phyloP scores from a whole-genome alignment of 495 filamentous ascomycete species.

The Annulohypoxylon maeteangense region DNA sequence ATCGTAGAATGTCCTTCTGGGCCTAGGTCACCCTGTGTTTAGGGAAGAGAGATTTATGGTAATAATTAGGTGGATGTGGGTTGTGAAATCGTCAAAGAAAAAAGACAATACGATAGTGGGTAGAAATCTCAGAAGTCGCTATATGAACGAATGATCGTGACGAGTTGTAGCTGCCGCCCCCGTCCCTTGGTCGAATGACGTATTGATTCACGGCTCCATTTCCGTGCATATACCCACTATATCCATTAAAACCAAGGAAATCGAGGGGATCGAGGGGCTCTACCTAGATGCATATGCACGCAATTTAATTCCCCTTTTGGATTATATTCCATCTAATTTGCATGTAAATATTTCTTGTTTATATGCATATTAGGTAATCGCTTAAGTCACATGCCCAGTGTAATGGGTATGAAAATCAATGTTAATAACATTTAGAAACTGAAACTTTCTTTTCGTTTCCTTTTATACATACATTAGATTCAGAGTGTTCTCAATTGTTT shows the following conservation, averaged over 20 bases:
- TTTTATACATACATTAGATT: too few species aligned
- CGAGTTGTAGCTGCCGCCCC: not conserved
- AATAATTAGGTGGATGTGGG: not conserved
- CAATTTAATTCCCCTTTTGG: not conserved
- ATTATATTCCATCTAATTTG: not conserved
- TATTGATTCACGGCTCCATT: slow-evolving; percentile 33
- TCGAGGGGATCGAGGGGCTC: not conserved
- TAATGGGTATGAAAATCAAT: too few species aligned
- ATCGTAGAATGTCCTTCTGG: not conserved
- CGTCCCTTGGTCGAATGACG: slow-evolving; percentile 32
- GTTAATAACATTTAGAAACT: too few species aligned
- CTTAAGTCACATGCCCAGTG: too few species aligned
- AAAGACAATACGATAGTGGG: slow-evolving; percentile 23
- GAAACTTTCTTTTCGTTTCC: too few species aligned
- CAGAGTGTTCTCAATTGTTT: not conserved
- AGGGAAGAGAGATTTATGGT: not conserved
- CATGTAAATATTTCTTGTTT: not conserved
- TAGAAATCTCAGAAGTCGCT: slow-evolving; percentile 19
- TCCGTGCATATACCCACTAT: slow-evolving; percentile 14
- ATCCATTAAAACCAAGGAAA: not conserved
- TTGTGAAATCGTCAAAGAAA: slow-evolving; percentile 1
- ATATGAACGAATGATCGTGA: slow-evolving; percentile 39
- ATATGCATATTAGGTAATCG: not conserved
- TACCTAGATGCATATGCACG: slow-evolving; percentile 16
- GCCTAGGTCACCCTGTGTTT: not conserved